Evolutionary conservation across 768 basidiomycete genomes (phyloP).

Genomic region (Leucocoprinus birnbaumii): DNA sequence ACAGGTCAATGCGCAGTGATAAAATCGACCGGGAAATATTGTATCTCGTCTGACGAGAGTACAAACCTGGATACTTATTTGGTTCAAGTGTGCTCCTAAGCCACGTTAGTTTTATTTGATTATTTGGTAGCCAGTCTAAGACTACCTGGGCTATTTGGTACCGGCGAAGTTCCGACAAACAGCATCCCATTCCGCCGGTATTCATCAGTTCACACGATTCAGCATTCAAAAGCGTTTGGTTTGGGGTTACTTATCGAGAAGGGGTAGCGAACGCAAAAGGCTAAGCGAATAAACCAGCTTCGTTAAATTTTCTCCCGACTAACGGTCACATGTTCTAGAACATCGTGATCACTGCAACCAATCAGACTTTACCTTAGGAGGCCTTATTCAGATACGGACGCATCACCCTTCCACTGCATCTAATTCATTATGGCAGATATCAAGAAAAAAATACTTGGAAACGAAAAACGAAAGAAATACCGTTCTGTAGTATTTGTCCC

Average conservation of each 20-base stretch:
- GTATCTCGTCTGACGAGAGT: no score
- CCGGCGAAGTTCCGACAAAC: no score
- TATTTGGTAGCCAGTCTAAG: no score
- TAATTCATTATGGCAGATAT: constrained; percentile 20
- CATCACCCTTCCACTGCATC: no score
- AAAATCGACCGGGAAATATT: background rate
- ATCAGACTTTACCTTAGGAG: background rate
- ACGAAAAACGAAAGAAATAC: constrained; percentile 41
- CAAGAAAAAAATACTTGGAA: constrained; percentile 25
- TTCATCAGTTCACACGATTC: background rate
- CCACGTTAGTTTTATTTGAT: background rate
- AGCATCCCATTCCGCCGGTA: background rate
- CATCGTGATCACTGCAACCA: background rate
- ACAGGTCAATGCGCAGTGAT: background rate
- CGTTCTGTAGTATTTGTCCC: constrained; percentile 37
- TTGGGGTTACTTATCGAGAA: background rate
- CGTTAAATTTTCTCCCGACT: background rate
- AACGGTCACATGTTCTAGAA: constrained; percentile 4
- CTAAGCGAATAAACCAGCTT: background rate
- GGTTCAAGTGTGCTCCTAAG: no score
- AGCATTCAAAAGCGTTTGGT: no score
- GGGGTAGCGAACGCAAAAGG: background rate
- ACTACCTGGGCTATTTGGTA: no score
- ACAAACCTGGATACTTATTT: no score
- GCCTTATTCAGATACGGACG: background rate